Percentiles rank a stretch among this genome's conserved stretches.
These are phyloP conservation scores for Grosmannia huntii DNA, from an alignment of 2,329 filamentous ascomycete genomes.

Conservation along the genomic window DNA sequence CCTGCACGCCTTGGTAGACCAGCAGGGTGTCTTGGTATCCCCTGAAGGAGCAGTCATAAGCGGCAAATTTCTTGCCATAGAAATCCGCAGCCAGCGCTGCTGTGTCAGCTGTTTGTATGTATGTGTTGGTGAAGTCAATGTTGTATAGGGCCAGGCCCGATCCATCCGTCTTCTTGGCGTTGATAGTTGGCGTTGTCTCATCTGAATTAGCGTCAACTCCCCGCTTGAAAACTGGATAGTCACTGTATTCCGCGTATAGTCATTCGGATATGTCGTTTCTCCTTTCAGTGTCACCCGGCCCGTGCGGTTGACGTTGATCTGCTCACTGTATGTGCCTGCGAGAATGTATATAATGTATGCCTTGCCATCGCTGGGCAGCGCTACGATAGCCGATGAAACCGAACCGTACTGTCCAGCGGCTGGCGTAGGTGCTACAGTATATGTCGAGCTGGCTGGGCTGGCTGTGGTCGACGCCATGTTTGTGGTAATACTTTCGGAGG, in stretches of 20 bases:
- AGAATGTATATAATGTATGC: constrained; percentile 26
- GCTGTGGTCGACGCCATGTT: background rate
- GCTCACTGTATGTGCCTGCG: constrained; percentile 28
- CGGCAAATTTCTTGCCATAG: constrained; percentile 19
- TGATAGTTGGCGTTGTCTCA: constrained; percentile 30
- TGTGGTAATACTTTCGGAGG: background rate
- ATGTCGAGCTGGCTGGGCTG: background rate
- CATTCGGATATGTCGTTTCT: constrained; percentile 19
- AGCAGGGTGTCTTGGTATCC: constrained; percentile 20
- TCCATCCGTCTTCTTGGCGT: constrained; percentile 28
- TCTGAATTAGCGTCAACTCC: constrained; percentile 26
- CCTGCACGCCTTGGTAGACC: constrained; percentile 18
- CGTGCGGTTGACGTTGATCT: constrained; percentile 25
- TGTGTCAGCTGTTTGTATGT: constrained; percentile 13
- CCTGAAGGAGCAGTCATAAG: constrained; percentile 17
- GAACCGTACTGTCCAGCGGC: constrained; percentile 25
- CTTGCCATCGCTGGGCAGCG: constrained; percentile 26
- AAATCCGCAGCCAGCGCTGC: constrained; percentile 20
- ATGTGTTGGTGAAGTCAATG: constrained; percentile 27
- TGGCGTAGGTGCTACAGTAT: constrained; percentile 16
- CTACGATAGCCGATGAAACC: constrained; percentile 28
- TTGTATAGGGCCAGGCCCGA: constrained; percentile 38
- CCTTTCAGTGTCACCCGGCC: constrained; percentile 25
- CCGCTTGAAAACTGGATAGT: constrained; percentile 24
- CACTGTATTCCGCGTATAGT: constrained; percentile 24